phyloP scores from a whole-genome alignment of 2,329 filamentous ascomycete genomes.

The Alternaria triticimaculans region DNA sequence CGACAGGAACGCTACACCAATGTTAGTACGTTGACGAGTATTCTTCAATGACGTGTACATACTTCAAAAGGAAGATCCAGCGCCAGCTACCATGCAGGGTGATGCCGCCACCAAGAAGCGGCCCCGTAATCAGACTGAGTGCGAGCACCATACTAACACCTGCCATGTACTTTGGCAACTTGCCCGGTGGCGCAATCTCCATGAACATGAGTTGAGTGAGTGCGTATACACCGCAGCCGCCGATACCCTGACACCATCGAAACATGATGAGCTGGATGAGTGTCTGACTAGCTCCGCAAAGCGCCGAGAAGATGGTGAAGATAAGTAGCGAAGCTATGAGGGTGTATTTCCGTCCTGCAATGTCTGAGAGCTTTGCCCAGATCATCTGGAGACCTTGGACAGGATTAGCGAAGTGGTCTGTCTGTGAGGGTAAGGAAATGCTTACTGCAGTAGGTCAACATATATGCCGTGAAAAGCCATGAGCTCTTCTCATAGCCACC shows the following conservation, averaged over 20 bases:
- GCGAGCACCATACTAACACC: constrained; percentile 13
- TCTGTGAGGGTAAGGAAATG: background rate
- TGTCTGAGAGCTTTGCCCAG: constrained; percentile 2
- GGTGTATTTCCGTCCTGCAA: constrained; percentile 17
- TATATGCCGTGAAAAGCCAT: constrained; percentile 47
- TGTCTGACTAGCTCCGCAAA: constrained; percentile 38
- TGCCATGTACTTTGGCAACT: constrained; percentile 8
- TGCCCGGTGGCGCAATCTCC: constrained; percentile 30
- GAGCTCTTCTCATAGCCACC: constrained; percentile 42
- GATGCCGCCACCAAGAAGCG: constrained; percentile 19
- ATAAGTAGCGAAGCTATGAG: constrained; percentile 12
- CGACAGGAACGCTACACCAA: constrained; percentile 14
- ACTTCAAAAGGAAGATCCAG: constrained; percentile 31
- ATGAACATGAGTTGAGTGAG: constrained; percentile 38
- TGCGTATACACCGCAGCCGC: constrained; percentile 40
- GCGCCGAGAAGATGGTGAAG: constrained; percentile 41
- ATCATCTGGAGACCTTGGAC: background rate
- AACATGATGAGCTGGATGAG: constrained; percentile 45
- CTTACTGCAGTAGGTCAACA: constrained; percentile 45
- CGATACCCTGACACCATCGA: constrained; percentile 43
- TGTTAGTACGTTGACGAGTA: background rate
- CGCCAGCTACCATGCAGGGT: constrained; percentile 17
- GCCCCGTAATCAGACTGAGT: constrained; percentile 14
- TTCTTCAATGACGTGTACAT: background rate
- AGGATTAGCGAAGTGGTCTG: background rate